Evolutionary conservation across 2,329 filamentous ascomycete genomes (phyloP).

Genomic region (Colletotrichum horii): DNA sequence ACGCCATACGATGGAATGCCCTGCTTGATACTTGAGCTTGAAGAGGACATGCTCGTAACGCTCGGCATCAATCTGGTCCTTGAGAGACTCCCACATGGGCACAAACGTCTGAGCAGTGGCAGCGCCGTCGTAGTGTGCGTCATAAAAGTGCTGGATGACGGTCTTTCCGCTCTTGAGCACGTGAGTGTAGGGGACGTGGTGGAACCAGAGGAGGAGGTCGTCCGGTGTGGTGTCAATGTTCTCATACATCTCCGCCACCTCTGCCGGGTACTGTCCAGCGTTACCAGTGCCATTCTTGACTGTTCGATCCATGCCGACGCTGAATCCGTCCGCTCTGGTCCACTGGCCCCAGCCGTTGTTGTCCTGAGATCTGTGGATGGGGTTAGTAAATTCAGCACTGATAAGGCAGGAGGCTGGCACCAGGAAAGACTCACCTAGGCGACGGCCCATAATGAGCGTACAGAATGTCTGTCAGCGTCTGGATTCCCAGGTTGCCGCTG

Average conservation of each 20-base stretch:
- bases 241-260: conserved; percentile 64
- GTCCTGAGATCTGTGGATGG: conserved; percentile 65
- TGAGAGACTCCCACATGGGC: conserved; percentile 56
- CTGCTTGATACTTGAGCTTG: conserved; percentile 69
- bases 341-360: conserved; percentile 75
- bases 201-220: conserved; percentile 74
- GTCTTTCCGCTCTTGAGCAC: conserved; percentile 67
- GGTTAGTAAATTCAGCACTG: background rate
- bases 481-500: conserved; percentile 71
- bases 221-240: conserved; percentile 68
- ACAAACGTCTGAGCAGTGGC: conserved; percentile 65
- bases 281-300: conserved; percentile 70
- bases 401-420: background rate
- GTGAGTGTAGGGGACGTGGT: conserved; percentile 73
- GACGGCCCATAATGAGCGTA: conserved; percentile 69
- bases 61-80: conserved; percentile 62
- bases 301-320: conserved; percentile 75
- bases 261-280: conserved; percentile 68
- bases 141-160: conserved; percentile 71
- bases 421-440: background rate
- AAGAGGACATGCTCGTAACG: conserved; percentile 64
- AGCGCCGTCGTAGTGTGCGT: conserved; percentile 65
- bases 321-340: conserved; percentile 65
- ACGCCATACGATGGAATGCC: conserved; percentile 73
- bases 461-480: conserved; percentile 72